Base-by-base conservation (phyloP, 164 flowering plant genomes). In the grape (Vitis vinifera) region DNA sequence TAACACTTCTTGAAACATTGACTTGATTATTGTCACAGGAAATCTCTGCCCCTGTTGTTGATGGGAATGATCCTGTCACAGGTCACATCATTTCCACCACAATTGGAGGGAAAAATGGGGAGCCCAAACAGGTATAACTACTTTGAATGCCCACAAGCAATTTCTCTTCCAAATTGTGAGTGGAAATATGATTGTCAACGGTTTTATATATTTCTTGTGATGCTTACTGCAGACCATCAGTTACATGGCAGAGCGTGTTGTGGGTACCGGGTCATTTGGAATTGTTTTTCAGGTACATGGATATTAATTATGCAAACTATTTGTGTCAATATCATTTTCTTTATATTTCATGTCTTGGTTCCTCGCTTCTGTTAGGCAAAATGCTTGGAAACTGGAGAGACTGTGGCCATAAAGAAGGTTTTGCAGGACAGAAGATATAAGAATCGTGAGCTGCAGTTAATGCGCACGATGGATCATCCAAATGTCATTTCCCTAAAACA, bases 71-170 rank as follows among this genome's bases (percentile, higher is more conserved):
- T 75, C 80, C 80, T 2, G 85, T 84, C 30, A 82, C 90, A 13
- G 92, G 92, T 51, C 90, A 88, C 70, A 88, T 88, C 44, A 88
- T 88, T 52, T 88, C 92, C 31, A 86, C 90, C 2, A 88, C 92
- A 0, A 86, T 88, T 60, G 92, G 92, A 59, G 92, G 92, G 59
- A 88, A 85, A 76, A 87, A 88, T 79, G 92, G 92, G 63, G 90
- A 88, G 60, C 92, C 92, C 15, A 88, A 86, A 69, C 87, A 79
- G 86, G 90, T 88, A 37, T 37, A 37, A 37, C 44, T 37, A 37
- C 7, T 37, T 37, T 37, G 44, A 37, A 37, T 3, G 1, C 44
- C 0, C 44, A 37, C 44, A 37, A 37, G 7, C 5, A 6, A 37
- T 37, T 37, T 37, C 44, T 37, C 44, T 37, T 37, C 44, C 44